Evolutionary conservation across 2,329 filamentous ascomycete genomes (phyloP), one percentile per base, ranked within the genome.

Genomic region (Plectosphaerella sp.): DNA sequence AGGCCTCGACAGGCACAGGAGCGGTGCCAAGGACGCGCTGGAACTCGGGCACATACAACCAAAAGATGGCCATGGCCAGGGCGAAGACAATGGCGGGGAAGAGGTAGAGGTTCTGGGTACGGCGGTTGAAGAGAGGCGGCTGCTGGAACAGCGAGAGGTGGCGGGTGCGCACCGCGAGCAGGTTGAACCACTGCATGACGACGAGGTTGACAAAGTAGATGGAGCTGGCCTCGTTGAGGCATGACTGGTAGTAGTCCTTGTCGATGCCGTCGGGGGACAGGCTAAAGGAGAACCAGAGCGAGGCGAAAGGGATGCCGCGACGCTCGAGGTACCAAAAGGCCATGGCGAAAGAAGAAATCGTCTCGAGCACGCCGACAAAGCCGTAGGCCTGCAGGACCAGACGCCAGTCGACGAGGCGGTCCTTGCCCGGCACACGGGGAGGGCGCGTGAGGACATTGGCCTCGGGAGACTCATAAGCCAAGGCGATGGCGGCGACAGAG

Each of bases 151-250:
- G 80, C 51, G 80, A 81, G 20, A 87, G 73, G 1, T 81, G 75
- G 1, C 84, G 75, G 2, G 83, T 92, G 15, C 87, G 77, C 5
- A 88, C 76, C 1, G 84, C 83, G 62, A 91, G 78, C 4, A 91
- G 73, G 63, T 87, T 89, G 74, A 91, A 91, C 75, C 84, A 86
- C 75, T 89, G 86, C 87, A 92, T 90, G 47, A 92, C 84, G 2
- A 93, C 88, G 20, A 93, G 72, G 54, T 86, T 92, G 58, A 91
- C 80, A 60, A 92, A 92, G 67, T 92, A 92, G 54, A 93, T 85
- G 15, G 84, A 88, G 37, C 81, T 86, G 0, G 86, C 87, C 54
- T 80, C 76, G 56, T 85, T 86, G 22, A 87, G 70, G 56, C 80
- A 76, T 25, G 72, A 66, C 0, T 69, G 71, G 60, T 84, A 81